Base-by-base conservation (phyloP, 805 yeast genomes). In the Candida michaelii region DNA sequence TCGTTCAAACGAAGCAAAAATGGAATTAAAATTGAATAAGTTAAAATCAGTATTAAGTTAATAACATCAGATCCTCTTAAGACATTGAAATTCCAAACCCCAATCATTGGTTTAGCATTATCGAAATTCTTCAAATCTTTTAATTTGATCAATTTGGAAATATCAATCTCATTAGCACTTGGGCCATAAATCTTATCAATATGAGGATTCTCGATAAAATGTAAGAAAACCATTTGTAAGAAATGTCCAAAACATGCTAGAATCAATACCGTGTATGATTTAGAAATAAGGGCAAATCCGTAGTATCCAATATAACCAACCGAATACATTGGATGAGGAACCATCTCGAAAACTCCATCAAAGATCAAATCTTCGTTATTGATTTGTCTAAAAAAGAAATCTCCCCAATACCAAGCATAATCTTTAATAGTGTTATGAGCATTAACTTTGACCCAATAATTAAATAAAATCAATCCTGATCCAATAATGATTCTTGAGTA, bases 381-480 rank as follows among this genome's bases (percentile, higher is more conserved):
- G 49, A 69, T 65, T 58, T 85, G 85, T 42, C 89, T 69, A 65
- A 87, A 87, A 74, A 87, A 87, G 65, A 87, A 87, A 63, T 88
- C 96, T 19, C 96, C 96, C 96, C 96, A 87, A 62, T 87, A 87
- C 96, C 96, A 87, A 9, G 96, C 96, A 58, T 82, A 87, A 58
- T 87, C 96, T 60, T 87, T 86, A 45, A 87, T 89, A 14, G 87
- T 89, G 50, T 89, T 76, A 60, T 87, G 96, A 25, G 95, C 95
- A 60, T 88, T 90, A 17, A 86, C 65, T 59, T 87, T 87, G 36
- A 87, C 95, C 89, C 93, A 84, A 21, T 84, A 69, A 56, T 87
- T 87, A 68, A 88, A 85, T 14, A 84, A 45, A 46, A 86, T 80
- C 52, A 87, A 72, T 4, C 66, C 48, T 1, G 72, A 52, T n/a